A percentile compares a stretch with the other conserved stretches of the same genome.
phyloP scores from a whole-genome alignment of 78 protist species.

The Dictyostelium intermedium region DNA sequence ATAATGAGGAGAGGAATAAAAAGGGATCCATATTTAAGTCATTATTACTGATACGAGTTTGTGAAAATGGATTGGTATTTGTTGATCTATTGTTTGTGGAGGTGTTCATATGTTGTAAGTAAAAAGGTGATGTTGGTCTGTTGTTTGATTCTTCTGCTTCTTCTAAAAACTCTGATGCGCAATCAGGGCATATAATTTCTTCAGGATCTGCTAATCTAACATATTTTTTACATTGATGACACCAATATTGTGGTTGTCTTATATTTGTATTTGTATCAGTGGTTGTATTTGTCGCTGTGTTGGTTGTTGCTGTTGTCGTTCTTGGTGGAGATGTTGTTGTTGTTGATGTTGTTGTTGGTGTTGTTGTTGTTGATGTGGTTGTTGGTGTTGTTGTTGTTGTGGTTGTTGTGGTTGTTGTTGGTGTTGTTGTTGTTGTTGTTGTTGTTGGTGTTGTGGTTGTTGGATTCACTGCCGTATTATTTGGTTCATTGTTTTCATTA shows the following conservation, averaged over 20 bases:
- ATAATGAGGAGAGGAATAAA: background rate
- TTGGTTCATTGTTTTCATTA: background rate
- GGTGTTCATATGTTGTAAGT: background rate
- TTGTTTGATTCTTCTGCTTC: constrained; percentile 19
- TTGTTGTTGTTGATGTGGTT: background rate
- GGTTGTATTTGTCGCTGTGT: background rate
- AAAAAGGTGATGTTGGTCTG: constrained; percentile 10
- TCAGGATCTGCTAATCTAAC: constrained; percentile 17
- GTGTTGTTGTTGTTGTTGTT: background rate
- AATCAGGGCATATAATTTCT: constrained; percentile 39
- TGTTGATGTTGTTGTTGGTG: background rate
- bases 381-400: background rate
- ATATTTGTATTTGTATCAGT: background rate
- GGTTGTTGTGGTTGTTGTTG: background rate
- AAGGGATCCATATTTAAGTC: background rate
- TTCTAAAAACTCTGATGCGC: constrained; percentile 50
- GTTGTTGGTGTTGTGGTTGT: no score
- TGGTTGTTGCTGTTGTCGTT: background rate
- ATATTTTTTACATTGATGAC: constrained; percentile 63
- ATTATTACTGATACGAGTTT: background rate
- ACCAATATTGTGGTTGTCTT: constrained; percentile 35
- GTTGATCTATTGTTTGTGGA: background rate
- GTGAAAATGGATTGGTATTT: background rate
- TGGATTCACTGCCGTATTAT: background rate
- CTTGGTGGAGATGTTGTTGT: background rate